Percentiles rank a stretch among this genome's conserved stretches.
phyloP scores from a whole-genome alignment of 2,329 filamentous ascomycete genomes.

The Pyrenochaeta sp. region DNA sequence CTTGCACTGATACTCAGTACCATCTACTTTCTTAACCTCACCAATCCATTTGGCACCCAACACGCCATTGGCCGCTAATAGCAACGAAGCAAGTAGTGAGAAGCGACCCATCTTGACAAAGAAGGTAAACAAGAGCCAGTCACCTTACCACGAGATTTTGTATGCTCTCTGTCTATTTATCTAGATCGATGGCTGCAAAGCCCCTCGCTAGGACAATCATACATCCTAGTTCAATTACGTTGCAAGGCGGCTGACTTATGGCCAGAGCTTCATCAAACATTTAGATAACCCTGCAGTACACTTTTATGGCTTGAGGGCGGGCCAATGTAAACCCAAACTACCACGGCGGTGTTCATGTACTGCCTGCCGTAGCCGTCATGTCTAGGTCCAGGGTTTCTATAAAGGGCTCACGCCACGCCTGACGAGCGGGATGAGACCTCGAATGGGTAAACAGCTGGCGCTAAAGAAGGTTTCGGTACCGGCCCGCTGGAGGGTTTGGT shows the following conservation, averaged over 20 bases:
- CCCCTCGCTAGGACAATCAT: neutral
- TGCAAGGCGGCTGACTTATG: neutral
- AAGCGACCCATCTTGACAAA: conserved; percentile 33
- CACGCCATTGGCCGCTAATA: conserved; percentile 27
- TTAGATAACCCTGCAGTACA: conserved; percentile 9
- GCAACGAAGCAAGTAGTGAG: conserved; percentile 27
- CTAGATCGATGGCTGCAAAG: neutral
- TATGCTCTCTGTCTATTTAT: conserved; percentile 15
- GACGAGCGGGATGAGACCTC: neutral
- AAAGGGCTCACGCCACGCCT: conserved; percentile 6
- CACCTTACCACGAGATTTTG: neutral
- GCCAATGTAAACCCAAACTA: conserved; percentile 6
- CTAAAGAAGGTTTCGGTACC: conserved; percentile 4
- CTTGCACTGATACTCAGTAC: conserved; percentile 43
- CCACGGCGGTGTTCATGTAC: neutral
- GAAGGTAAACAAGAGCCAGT: conserved; percentile 2
- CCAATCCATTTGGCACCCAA: conserved; percentile 38
- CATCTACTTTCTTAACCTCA: conserved; percentile 36
- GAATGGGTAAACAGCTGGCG: neutral
- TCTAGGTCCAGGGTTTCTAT: neutral
- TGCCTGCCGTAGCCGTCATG: neutral
- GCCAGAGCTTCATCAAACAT: conserved; percentile 6
- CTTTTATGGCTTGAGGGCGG: neutral
- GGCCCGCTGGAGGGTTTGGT: conserved; percentile 5
- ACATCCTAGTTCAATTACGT: conserved; percentile 3